A percentile compares a stretch with the other conserved stretches of the same genome.
Conservation (phyloP, 176 grass and related monocot genomes). For the Urochloa ruziziensis region DNA sequence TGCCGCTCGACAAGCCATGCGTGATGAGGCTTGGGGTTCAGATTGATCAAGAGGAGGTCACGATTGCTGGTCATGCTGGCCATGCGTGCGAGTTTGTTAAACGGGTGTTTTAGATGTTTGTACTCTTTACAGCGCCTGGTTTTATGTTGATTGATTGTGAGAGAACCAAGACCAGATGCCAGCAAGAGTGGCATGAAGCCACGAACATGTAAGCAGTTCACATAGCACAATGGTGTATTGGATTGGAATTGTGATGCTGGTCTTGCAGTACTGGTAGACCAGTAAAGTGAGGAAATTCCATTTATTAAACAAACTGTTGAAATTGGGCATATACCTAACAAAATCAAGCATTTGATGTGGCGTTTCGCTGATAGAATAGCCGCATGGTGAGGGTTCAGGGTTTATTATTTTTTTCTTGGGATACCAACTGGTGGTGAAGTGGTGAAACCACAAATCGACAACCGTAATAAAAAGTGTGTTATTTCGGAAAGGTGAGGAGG, state of each 20-base stretch:
- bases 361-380: too few relatives aligned
- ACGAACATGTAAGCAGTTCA: neutral
- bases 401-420: too few relatives aligned
- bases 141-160: neutral
- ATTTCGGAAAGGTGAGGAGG: too few relatives aligned
- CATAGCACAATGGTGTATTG: neutral
- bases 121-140: neutral
- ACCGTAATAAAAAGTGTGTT: too few relatives aligned
- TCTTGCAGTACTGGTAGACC: neutral
- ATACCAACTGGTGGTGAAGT: too few relatives aligned
- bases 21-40: slow-evolving; percentile 82
- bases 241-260: neutral
- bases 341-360: too few relatives aligned
- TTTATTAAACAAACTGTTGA: too few relatives aligned
- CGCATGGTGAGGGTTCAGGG: too few relatives aligned
- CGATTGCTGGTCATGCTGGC: neutral
- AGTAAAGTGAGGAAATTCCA: too few relatives aligned
- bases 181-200: neutral
- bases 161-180: neutral
- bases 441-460: too few relatives aligned
- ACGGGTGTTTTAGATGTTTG: neutral
- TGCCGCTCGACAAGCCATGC: slow-evolving; percentile 49
- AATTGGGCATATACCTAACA: too few relatives aligned
- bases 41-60: slow-evolving; percentile 34
- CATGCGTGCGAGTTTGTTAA: neutral